phyloP scores from a whole-genome alignment of 345 rosid species.

The Bruguiera parviflora region DNA sequence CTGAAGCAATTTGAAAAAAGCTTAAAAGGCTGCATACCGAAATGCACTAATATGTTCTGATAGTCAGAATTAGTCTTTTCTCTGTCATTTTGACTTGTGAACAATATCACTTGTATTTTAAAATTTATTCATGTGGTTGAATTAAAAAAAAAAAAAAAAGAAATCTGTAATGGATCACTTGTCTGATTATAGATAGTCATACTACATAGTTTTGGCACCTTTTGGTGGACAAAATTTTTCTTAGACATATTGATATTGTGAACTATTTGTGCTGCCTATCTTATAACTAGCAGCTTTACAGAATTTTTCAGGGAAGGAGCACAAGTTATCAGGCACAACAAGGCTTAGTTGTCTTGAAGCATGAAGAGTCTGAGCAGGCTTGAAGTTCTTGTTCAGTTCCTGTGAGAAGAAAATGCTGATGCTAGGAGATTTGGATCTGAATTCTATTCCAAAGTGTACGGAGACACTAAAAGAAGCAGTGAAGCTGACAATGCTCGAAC shows the following conservation, averaged over 20 bases:
- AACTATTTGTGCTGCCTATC: background rate
- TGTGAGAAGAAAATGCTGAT: conserved; percentile 25
- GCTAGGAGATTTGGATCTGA: conserved; percentile 35
- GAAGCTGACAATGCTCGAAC: conserved; percentile 40
- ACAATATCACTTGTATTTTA: too few relatives aligned
- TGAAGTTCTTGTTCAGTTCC: conserved; percentile 13
- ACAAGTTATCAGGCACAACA: background rate
- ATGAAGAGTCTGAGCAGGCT: conserved; percentile 15
- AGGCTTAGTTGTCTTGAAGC: conserved; percentile 10
- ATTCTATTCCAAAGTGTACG: conserved; percentile 17
- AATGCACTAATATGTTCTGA: too few relatives aligned
- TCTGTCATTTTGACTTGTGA: too few relatives aligned
- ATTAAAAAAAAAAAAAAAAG: too few relatives aligned
- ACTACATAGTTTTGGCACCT: too few relatives aligned
- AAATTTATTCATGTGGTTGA: too few relatives aligned
- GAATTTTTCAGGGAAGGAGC: conserved; percentile 7
- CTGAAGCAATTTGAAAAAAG: too few relatives aligned
- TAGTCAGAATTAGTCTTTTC: too few relatives aligned
- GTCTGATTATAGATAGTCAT: too few relatives aligned
- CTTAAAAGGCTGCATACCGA: too few relatives aligned
- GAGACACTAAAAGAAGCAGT: conserved; percentile 28
- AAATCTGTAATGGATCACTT: too few relatives aligned
- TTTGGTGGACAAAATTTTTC: too few relatives aligned
- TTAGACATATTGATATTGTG: background rate
- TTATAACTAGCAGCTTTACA: conserved; percentile 7